These are phyloP conservation scores for Penicillium pancosmium DNA, from an alignment of 495 filamentous ascomycete species.

Conservation along the genomic window DNA sequence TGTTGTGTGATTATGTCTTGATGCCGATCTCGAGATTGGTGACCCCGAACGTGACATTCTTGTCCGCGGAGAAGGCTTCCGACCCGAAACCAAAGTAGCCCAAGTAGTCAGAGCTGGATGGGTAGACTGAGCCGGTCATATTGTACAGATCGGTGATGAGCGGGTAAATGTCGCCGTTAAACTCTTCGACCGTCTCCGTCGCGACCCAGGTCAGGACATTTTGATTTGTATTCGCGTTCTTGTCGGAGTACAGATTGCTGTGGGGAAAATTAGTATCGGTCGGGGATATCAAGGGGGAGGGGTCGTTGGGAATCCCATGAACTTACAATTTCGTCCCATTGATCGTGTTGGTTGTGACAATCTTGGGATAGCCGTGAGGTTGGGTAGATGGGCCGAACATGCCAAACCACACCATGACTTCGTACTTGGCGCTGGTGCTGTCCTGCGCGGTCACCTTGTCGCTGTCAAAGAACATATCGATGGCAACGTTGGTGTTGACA, in stretches of 20 bases:
- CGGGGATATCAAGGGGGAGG: neutral
- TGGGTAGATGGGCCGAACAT: constrained; percentile 25
- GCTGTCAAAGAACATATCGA: constrained; percentile 50
- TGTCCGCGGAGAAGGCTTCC: constrained; percentile 30
- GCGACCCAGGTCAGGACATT: constrained; percentile 42
- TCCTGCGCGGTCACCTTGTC: constrained; percentile 29
- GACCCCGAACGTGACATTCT: constrained; percentile 39
- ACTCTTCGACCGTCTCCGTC: constrained; percentile 32
- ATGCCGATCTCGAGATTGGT: constrained; percentile 37
- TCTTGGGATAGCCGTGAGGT: constrained; percentile 27
- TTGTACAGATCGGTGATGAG: constrained; percentile 37
- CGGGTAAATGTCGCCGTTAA: constrained; percentile 39
- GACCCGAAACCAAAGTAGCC: constrained; percentile 44
- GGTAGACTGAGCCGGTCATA: constrained; percentile 21
- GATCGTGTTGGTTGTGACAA: constrained; percentile 19
- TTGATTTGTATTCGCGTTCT: constrained; percentile 21
- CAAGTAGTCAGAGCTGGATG: constrained; percentile 31
- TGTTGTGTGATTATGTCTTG: constrained; percentile 15
- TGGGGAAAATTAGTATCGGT: constrained; percentile 1
- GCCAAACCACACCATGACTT: constrained; percentile 52
- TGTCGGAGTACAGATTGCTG: constrained; percentile 37
- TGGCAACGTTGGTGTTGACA: constrained; percentile 44
- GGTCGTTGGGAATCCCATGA: too few relatives aligned
- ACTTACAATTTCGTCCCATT: constrained; percentile 40
- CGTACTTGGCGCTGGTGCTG: constrained; percentile 36